A percentile compares a stretch with the other conserved stretches of the same genome.
Conservation (phyloP, 164 flowering plant genomes). For the Malania oleifera region DNA sequence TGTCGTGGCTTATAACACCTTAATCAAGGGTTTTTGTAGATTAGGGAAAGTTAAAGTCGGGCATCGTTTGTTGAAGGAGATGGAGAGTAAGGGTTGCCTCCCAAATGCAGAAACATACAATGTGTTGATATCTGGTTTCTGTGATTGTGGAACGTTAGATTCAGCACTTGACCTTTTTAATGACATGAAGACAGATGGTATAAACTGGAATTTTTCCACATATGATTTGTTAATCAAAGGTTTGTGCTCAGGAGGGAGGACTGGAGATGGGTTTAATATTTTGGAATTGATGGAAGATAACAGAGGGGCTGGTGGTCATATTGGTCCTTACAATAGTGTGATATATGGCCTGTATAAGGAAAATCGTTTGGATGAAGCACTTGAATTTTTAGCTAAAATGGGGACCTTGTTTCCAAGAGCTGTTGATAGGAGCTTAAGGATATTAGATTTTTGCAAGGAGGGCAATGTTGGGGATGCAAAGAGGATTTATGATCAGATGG, state of each 20-base stretch:
- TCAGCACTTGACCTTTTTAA: constrained; percentile 56
- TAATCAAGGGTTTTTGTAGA: constrained; percentile 67
- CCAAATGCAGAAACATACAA: constrained; percentile 73
- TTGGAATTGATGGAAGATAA: constrained; percentile 65
- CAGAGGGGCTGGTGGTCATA: constrained; percentile 27
- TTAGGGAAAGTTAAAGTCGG: constrained; percentile 56
- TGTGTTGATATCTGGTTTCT: constrained; percentile 54
- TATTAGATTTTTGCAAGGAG: constrained; percentile 44
- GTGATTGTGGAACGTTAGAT: constrained; percentile 50
- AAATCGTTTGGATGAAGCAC: constrained; percentile 44
- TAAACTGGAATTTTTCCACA: constrained; percentile 46
- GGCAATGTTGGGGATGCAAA: constrained; percentile 47
- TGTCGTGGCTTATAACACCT: constrained; percentile 61
- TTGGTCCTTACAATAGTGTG: constrained; percentile 69
- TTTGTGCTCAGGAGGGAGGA: constrained; percentile 53
- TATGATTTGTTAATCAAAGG: constrained; percentile 58
- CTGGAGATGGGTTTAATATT: constrained; percentile 53
- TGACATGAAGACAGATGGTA: constrained; percentile 66
- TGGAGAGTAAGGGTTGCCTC: constrained; percentile 82
- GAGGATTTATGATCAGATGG: constrained; percentile 50
- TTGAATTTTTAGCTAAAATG: constrained; percentile 52
- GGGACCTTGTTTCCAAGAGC: constrained; percentile 49
- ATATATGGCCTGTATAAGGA: constrained; percentile 70
- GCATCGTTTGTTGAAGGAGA: constrained; percentile 45
- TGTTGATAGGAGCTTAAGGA: constrained; percentile 48